Percentiles rank a stretch among this genome's conserved stretches.
Evolutionary conservation across 169 alveolate species (phyloP).

Genomic region (Plasmodium fragile): DNA sequence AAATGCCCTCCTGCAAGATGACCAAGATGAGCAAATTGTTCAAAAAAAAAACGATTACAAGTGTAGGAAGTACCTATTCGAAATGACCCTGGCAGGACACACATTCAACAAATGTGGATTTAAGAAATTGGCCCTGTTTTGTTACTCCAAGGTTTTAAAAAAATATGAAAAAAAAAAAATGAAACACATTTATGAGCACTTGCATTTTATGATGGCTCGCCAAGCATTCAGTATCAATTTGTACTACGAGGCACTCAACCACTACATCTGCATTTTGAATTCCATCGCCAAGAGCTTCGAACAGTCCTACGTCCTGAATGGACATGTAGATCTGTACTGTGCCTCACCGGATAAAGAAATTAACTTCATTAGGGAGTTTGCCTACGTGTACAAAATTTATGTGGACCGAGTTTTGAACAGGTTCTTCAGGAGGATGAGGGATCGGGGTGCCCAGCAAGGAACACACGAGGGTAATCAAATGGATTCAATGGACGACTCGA

Average conservation of each 20-base stretch:
- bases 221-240: slow-evolving; percentile 78
- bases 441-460: neutral
- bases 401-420: slow-evolving; percentile 42
- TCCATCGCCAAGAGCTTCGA: slow-evolving; percentile 54
- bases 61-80: slow-evolving; percentile 70
- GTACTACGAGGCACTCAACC: slow-evolving; percentile 68
- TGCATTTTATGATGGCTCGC: slow-evolving; percentile 82
- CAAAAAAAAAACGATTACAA: slow-evolving; percentile 25
- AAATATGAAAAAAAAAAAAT: slow-evolving; percentile 72
- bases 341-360: slow-evolving; percentile 45
- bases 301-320: slow-evolving; percentile 43
- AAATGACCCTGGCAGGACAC: slow-evolving; percentile 81
- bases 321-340: slow-evolving; percentile 24
- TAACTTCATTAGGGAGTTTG: slow-evolving; percentile 59
- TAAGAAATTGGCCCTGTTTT: slow-evolving; percentile 80
- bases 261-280: slow-evolving; percentile 74
- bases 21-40: neutral
- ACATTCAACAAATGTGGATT: slow-evolving; percentile 81
- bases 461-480: neutral
- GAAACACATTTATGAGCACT: slow-evolving; percentile 78
- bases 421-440: neutral
- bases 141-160: slow-evolving; percentile 72
- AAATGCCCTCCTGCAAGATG: neutral
- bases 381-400: slow-evolving; percentile 60
- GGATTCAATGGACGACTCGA: neutral